Base-by-base conservation (phyloP, 2,329 filamentous ascomycete species). In the Fusarium brevicatenulatum region DNA sequence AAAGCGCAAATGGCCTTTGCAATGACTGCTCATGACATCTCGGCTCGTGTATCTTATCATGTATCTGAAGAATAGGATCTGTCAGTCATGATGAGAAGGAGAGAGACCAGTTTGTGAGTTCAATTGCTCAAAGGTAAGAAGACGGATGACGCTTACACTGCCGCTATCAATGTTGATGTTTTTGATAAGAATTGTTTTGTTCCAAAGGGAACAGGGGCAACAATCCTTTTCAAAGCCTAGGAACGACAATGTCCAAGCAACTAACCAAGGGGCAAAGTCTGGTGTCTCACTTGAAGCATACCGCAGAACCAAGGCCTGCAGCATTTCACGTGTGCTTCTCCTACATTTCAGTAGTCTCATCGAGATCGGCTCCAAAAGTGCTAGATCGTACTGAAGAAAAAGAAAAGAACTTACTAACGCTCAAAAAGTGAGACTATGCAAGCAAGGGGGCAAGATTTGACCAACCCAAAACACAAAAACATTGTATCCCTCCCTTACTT, bases 171-270 rank as follows among this genome's bases (percentile, higher is more conserved):
- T 68, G 58, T 58, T 68, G 59, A 58, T 68, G 37, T 42, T 68
- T 40, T 61, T 64, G 55, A 52, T 44, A 50, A 10, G 15, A 47
- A 9, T 61, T 73, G 63, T 73, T 73, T 54, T 73, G 63, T 44
- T 71, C 34, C 46, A 58, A 40, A 32, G 12, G 23, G 28, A 56
- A 21, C 37, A 49, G 49, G 71, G 54, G 25, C 58, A 73, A 55
- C 70, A 50, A 36, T 42, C 49, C 25, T 61, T 72, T 68, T 68
- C 34, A 59, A 46, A 42, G 28, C 30, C 25, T 30, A 47, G 55
- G 49, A 56, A 54, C 34, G 25, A 36, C 23, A 42, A 32, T 30
- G 21, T 30, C 70, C 47, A 62, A 73, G 70, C 57, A 71, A 62
- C 66, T 23, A 13, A 28, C 11, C 15, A 30, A 40, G 46, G 37